Conservation (phyloP, 176 grass and related monocot genomes). For the Sorghum bicolor region Sorghum_bicolor_NCBIv3 NC_012879.2:3594501-3595000, state of each 20-base stretch:
- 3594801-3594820: slow-evolving; percentile 9
- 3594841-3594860: not conserved
- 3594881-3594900: not conserved
- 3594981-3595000: not conserved
- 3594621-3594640: not conserved
- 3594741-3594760: not conserved
- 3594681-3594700: slow-evolving; percentile 18
- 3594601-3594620: not conserved
- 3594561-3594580: slow-evolving; percentile 23
- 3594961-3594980: not conserved
- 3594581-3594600: not conserved
- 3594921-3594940: slow-evolving; percentile 1
- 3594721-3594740: not conserved
- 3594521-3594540: not conserved
- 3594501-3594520: slow-evolving; percentile 21
- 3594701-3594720: slow-evolving; percentile 12
- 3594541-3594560: not conserved
- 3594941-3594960: slow-evolving; percentile 2
- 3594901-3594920: slow-evolving; percentile 2
- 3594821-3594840: not conserved
- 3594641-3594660: slow-evolving; percentile 10
- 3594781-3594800: slow-evolving; percentile 16
- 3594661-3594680: slow-evolving; percentile 2
- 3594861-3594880: slow-evolving; percentile 1
- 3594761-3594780: not conserved